phyloP scores from a whole-genome alignment of 768 basidiomycete species.

The Pleurotus djamor region DNA sequence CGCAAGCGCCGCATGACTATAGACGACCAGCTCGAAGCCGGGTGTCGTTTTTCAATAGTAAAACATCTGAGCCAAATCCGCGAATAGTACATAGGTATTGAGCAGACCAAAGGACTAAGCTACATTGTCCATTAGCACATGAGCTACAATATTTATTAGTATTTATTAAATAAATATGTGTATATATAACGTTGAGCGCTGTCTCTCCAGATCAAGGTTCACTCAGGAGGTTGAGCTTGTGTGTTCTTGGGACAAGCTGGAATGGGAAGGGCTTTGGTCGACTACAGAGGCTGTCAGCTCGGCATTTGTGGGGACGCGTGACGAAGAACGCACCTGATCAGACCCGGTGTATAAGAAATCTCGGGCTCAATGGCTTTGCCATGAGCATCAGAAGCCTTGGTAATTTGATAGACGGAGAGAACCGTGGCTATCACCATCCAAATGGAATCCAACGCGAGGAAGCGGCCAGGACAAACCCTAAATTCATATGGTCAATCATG shows the following conservation, averaged over 20 bases:
- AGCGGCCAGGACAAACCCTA: slow-evolving; percentile 45
- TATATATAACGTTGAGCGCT: background rate
- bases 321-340: slow-evolving; percentile 28
- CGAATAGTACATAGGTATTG: too few relatives aligned
- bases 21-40: background rate
- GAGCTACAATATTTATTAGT: background rate
- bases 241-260: slow-evolving; percentile 27
- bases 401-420: slow-evolving; percentile 35
- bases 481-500: background rate
- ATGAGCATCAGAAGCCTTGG: slow-evolving; percentile 31
- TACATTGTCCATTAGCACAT: too few relatives aligned
- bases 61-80: too few relatives aligned
- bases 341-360: slow-evolving; percentile 28
- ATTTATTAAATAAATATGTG: background rate
- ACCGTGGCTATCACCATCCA: slow-evolving; percentile 41
- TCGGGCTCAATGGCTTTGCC: slow-evolving; percentile 32
- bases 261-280: slow-evolving; percentile 40
- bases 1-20: background rate
- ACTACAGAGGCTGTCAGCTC: slow-evolving; percentile 16
- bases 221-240: background rate
- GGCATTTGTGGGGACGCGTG: background rate
- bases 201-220: background rate
- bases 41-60: too few relatives aligned
- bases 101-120: too few relatives aligned
- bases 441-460: slow-evolving; percentile 38